A percentile compares a stretch with the other conserved stretches of the same genome.
Conservation (phyloP, 495 filamentous ascomycete genomes). For the Aspergillus saccharolyticus region DNA sequence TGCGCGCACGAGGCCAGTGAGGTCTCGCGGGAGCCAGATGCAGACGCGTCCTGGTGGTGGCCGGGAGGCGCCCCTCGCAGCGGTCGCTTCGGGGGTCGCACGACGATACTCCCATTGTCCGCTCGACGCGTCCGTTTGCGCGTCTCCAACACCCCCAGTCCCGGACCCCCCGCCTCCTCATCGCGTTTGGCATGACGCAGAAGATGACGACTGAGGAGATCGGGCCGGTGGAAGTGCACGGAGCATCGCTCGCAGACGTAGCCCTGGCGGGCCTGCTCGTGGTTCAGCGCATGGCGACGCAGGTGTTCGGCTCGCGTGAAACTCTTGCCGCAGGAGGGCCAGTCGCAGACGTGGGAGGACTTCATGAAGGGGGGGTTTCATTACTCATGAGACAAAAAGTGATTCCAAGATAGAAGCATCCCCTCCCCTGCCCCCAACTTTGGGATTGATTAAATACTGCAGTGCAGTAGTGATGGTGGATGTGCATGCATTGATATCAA, state of each 20-base stretch:
- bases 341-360: conserved; percentile 36
- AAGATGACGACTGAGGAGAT: conserved; percentile 57
- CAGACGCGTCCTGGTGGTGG: not conserved
- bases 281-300: conserved; percentile 55
- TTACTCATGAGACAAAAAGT: too few relatives aligned
- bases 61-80: not conserved
- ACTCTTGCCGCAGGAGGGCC: conserved; percentile 46
- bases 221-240: conserved; percentile 53
- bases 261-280: conserved; percentile 41
- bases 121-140: conserved; percentile 56
- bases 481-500: not conserved
- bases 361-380: conserved; percentile 26
- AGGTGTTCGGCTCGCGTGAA: conserved; percentile 58
- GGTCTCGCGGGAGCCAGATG: too few relatives aligned
- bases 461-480: not conserved
- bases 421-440: not conserved
- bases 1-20: conserved; percentile 10
- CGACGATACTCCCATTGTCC: conserved; percentile 51
- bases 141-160: conserved; percentile 53
- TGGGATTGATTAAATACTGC: not conserved
- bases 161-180: conserved; percentile 54
- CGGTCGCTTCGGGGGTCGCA: conserved; percentile 28
- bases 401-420: too few relatives aligned
- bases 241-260: conserved; percentile 52
- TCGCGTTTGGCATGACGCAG: conserved; percentile 55